Evolutionary conservation across 768 basidiomycete genomes (phyloP).

Genomic region (Collybia sp.): DNA sequence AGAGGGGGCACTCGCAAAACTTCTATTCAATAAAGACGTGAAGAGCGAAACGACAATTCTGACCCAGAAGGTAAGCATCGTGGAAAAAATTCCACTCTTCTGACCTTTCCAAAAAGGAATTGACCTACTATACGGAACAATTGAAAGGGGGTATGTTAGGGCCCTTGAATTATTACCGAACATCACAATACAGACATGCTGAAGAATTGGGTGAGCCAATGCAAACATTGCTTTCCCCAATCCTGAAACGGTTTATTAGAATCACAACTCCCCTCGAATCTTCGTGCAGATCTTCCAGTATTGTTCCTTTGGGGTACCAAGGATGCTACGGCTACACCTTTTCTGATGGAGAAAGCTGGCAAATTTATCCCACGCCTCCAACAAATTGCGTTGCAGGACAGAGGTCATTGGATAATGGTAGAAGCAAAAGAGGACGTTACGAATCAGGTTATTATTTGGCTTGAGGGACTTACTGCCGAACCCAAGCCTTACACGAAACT

Average conservation of each 20-base stretch:
- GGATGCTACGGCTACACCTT: constrained; percentile 43
- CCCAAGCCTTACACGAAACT: constrained; percentile 11
- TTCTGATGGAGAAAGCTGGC: constrained; percentile 34
- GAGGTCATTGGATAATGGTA: constrained; percentile 68
- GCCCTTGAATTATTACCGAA: constrained; percentile 77
- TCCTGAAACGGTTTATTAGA: constrained; percentile 28
- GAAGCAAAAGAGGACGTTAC: constrained; percentile 56
- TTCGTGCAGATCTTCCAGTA: constrained; percentile 48
- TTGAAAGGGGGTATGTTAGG: constrained; percentile 56
- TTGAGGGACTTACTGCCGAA: constrained; percentile 26
- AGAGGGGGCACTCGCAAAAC: constrained; percentile 20
- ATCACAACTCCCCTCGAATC: constrained; percentile 28
- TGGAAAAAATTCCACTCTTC: not conserved
- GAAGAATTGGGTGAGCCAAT: constrained; percentile 48
- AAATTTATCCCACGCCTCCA: constrained; percentile 49
- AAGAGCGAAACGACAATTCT: constrained; percentile 15
- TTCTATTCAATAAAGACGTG: constrained; percentile 12
- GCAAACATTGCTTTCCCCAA: constrained; percentile 1
- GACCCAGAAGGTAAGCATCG: constrained; percentile 17
- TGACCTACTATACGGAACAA: constrained; percentile 43
- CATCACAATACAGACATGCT: constrained; percentile 51
- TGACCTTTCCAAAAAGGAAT: constrained; percentile 34
- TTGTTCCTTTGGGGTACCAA: constrained; percentile 56
- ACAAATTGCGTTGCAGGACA: constrained; percentile 46
- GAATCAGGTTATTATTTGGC: constrained; percentile 41